These are phyloP conservation scores for Xerocomellus intermedius DNA, from an alignment of 768 basidiomycete species.

Conservation along the genomic window DNA sequence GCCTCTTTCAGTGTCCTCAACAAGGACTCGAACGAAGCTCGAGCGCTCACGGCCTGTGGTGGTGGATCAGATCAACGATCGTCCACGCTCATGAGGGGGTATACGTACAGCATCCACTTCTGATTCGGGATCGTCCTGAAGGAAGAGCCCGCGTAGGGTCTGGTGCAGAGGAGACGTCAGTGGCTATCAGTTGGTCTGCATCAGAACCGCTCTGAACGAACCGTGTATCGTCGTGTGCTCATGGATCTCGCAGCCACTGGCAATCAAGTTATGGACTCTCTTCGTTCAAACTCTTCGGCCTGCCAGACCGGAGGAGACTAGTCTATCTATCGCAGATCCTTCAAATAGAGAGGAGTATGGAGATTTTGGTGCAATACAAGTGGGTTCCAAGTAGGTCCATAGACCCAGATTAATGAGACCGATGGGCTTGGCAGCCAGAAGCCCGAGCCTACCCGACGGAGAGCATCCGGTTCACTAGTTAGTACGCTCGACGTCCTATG, in stretches of 20 bases:
- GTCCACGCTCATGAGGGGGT: not conserved
- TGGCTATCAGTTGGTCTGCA: not conserved
- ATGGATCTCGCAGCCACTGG: conserved; percentile 3
- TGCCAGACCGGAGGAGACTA: not conserved
- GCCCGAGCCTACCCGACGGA: no score
- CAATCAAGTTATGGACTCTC: not conserved
- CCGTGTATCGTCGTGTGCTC: conserved; percentile 15
- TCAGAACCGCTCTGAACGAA: conserved; percentile 2
- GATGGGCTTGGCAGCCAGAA: no score
- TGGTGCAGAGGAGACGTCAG: not conserved
- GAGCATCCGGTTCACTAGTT: no score
- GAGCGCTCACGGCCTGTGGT: conserved; percentile 13
- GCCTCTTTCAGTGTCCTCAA: not conserved
- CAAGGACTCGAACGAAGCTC: not conserved
- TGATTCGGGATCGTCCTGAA: conserved; percentile 21
- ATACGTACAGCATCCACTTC: conserved; percentile 13
- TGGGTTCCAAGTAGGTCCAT: no score
- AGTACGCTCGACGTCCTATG: no score
- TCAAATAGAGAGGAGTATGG: not conserved
- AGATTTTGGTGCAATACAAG: not conserved
- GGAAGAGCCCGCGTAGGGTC: conserved; percentile 14
- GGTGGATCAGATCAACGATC: not conserved
- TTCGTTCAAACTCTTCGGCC: not conserved
- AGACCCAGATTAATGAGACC: no score
- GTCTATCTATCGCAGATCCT: not conserved